A percentile compares a stretch with the other conserved stretches of the same genome.
These are phyloP conservation scores for Collybia nuda DNA, from an alignment of 768 basidiomycete species.

Conservation along the genomic window DNA sequence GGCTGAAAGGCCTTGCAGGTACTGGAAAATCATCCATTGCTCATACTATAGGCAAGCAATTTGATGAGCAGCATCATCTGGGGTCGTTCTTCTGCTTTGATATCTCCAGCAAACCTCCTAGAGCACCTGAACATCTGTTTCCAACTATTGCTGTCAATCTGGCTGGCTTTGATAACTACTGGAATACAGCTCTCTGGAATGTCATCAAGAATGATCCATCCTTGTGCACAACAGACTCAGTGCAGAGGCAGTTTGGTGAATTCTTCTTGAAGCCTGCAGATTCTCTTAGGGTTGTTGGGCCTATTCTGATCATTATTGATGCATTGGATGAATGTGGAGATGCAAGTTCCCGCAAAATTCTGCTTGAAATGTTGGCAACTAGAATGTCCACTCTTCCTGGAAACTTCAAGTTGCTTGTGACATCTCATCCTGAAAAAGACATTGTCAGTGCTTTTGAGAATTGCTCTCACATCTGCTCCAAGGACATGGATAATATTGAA, in stretches of 20 bases:
- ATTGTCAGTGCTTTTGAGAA: constrained; percentile 12
- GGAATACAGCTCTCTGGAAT: background rate
- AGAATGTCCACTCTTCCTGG: constrained; percentile 18
- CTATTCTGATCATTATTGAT: constrained; percentile 30
- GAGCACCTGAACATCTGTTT: constrained; percentile 21
- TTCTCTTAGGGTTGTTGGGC: constrained; percentile 9
- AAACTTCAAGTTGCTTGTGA: constrained; percentile 29
- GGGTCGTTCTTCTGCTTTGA: constrained; percentile 34
- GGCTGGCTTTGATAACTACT: constrained; percentile 13
- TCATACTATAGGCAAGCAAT: constrained; percentile 24
- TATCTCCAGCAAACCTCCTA: constrained; percentile 11
- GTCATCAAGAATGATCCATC: constrained; percentile 3
- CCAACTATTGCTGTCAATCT: constrained; percentile 31
- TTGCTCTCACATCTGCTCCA: background rate
- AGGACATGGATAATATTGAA: background rate
- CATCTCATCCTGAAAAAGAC: constrained; percentile 27
- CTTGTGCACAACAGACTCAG: constrained; percentile 6
- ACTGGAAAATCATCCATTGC: constrained; percentile 37
- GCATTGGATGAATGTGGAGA: constrained; percentile 34
- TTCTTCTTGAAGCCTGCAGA: constrained; percentile 9
- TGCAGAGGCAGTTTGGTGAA: constrained; percentile 14
- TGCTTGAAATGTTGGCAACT: constrained; percentile 20
- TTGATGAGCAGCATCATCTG: constrained; percentile 17
- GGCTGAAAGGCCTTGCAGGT: constrained; percentile 32
- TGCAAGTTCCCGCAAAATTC: constrained; percentile 9